Conservation (phyloP, 169 alveolate genomes). For the Cryptosporidium xiaoi region DNA sequence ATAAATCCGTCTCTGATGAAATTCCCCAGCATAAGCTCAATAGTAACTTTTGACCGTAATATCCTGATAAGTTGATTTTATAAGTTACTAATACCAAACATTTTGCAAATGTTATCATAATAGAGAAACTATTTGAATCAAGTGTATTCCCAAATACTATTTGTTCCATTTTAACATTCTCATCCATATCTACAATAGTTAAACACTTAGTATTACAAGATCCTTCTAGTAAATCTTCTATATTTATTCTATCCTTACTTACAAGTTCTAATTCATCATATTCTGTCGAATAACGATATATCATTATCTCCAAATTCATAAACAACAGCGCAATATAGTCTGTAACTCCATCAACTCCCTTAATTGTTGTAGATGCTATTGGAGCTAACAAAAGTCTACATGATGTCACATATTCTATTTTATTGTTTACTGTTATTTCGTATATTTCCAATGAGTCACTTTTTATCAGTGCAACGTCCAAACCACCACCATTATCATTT, state of each 20-base stretch:
- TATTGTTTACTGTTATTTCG: constrained; percentile 9
- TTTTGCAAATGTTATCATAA: constrained; percentile 66
- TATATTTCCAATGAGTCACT: constrained; percentile 28
- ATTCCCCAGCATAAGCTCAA: constrained; percentile 55
- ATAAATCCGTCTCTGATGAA: constrained; percentile 19
- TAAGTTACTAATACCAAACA: constrained; percentile 22
- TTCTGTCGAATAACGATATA: constrained; percentile 31
- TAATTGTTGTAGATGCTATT: constrained; percentile 32
- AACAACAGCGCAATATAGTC: constrained; percentile 45
- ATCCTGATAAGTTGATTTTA: neutral
- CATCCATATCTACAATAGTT: constrained; percentile 5
- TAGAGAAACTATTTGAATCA: neutral
- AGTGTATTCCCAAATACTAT: neutral
- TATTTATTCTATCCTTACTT: constrained; percentile 32
- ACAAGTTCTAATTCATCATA: constrained; percentile 37
- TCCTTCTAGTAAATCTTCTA: constrained; percentile 8
- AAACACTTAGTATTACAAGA: neutral
- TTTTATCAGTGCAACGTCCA: constrained; percentile 19
- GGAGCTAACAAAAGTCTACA: constrained; percentile 53
- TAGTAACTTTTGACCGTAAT: constrained; percentile 3
- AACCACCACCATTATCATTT: neutral
- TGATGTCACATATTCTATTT: constrained; percentile 12
- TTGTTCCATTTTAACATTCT: constrained; percentile 36
- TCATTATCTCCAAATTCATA: constrained; percentile 23
- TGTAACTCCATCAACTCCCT: constrained; percentile 12